Base-by-base conservation (phyloP, 257 asterid genomes). In the Nicotiana noctiflora region DNA sequence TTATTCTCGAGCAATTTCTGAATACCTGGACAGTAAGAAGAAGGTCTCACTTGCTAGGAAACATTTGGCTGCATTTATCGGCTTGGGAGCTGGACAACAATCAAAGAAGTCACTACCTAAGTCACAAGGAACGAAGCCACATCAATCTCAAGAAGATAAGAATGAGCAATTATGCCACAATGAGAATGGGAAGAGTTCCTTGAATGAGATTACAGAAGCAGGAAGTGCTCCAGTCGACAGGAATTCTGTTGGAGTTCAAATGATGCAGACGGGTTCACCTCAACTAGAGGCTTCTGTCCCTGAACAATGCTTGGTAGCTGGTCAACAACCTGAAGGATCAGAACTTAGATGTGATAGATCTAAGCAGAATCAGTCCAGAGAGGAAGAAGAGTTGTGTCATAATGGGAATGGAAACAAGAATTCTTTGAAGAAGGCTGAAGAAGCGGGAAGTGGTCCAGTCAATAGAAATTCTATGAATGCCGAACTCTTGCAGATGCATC, bases 1-100 rank as follows among this genome's bases (percentile, higher is more conserved):
- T 76, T 91, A 89, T 83, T 88, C 92, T 80, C 91, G 63, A 72
- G 90, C 98, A 76, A 81, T 94, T 64, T 86, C 90, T 14, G 85
- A 85, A 83, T 88, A 81, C 85, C 40, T 79, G 77, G 89, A 89
- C 80, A 66, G 56, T 68, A 90, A 89, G 92, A 82, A 79, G 75
- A 86, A 85, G 75, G 81, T 79, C 62, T 82, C 92, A 56, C 74
- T 80, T 76, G 88, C 93, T 40, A 88, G 93, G 86, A 90, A 87
- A 81, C 88, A 89, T 62, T 77, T 92, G 70, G 57, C 87, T 66
- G 65, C 86, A 74, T 91, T 94, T 80, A 18, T 90, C 75, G 79
- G 89, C 75, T 17, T 53, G 66, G 87, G 83, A 21, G 76, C 78
- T 76, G 81, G 40, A 77, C 17, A 76, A 68, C 84, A 14, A 76